A percentile compares a stretch with the other conserved stretches of the same genome.
These are phyloP conservation scores for Microbotryum scabiosae DNA, from an alignment of 1,284 basidiomycete species.

Conservation along the genomic window DNA sequence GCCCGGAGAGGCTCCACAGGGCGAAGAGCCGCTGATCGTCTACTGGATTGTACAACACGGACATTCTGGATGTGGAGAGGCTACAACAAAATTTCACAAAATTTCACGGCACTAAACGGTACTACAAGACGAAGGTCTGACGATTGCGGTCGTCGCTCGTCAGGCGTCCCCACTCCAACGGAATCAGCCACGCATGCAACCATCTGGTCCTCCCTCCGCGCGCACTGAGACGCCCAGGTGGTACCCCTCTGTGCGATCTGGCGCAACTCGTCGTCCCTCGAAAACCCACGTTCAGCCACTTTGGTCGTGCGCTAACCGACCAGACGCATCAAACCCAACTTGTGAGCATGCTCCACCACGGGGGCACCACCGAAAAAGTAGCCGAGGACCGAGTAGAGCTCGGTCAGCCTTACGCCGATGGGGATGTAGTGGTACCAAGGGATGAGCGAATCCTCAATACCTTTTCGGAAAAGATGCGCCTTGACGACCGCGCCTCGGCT, in stretches of 20 bases:
- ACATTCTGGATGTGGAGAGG: too few relatives aligned
- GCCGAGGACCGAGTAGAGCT: conserved; percentile 15
- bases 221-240: conserved; percentile 15
- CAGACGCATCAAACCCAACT: background rate
- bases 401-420: conserved; percentile 5
- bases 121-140: too few relatives aligned
- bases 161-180: conserved; percentile 19
- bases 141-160: background rate
- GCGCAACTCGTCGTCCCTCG: conserved; percentile 15
- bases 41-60: too few relatives aligned
- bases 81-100: too few relatives aligned
- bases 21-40: too few relatives aligned
- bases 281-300: background rate
- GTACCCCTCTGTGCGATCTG: conserved; percentile 6
- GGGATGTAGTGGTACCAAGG: conserved; percentile 27
- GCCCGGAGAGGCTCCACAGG: too few relatives aligned
- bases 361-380: conserved; percentile 17
- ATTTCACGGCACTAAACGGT: too few relatives aligned
- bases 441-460: conserved; percentile 12
- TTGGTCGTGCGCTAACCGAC: background rate
- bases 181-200: conserved; percentile 11
- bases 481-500: conserved; percentile 13
- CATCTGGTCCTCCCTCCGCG: conserved; percentile 15
- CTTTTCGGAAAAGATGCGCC: conserved; percentile 6
- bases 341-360: background rate